These are phyloP conservation scores for Lotmaria passim DNA, from an alignment of 208 protist genomes.

Conservation along the genomic window DNA sequence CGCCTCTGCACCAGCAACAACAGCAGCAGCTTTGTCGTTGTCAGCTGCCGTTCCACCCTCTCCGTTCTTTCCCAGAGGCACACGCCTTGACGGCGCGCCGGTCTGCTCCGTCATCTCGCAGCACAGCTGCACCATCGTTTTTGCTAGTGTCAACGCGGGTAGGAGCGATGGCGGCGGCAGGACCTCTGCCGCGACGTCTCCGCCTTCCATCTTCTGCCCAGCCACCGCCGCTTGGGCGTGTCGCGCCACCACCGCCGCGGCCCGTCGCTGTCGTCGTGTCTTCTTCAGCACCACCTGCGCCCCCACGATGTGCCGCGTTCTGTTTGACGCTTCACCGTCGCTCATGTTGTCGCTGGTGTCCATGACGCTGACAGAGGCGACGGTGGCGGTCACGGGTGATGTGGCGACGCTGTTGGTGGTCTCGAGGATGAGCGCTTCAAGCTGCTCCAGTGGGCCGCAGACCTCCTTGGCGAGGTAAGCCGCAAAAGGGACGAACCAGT, in stretches of 20 bases:
- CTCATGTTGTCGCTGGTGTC: constrained; percentile 8
- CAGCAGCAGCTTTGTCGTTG: too few species aligned
- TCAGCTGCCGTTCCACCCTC: too few species aligned
- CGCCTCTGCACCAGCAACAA: too few species aligned
- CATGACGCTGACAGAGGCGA: background rate
- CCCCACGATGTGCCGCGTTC: constrained; percentile 17
- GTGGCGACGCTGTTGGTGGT: constrained; percentile 17
- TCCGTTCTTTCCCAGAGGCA: background rate
- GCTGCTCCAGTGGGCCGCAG: constrained; percentile 29
- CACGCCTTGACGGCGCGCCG: background rate
- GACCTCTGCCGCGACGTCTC: background rate
- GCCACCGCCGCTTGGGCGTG: background rate
- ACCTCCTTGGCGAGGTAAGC: constrained; percentile 9
- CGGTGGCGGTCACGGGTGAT: background rate
- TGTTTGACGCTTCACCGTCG: background rate
- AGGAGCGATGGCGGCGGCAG: constrained; percentile 5
- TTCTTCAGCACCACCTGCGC: constrained; percentile 24
- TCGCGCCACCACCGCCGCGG: background rate
- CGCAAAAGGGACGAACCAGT: constrained; percentile 15
- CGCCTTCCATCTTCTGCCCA: background rate
- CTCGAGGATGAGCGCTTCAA: constrained; percentile 18
- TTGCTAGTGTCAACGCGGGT: constrained; percentile 12
- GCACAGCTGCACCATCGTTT: constrained; percentile 27
- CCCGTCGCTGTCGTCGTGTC: constrained; percentile 23
- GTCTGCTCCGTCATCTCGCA: constrained; percentile 5